phyloP scores from a whole-genome alignment of 345 rosid species.

The Gossypium raimondii region DNA sequence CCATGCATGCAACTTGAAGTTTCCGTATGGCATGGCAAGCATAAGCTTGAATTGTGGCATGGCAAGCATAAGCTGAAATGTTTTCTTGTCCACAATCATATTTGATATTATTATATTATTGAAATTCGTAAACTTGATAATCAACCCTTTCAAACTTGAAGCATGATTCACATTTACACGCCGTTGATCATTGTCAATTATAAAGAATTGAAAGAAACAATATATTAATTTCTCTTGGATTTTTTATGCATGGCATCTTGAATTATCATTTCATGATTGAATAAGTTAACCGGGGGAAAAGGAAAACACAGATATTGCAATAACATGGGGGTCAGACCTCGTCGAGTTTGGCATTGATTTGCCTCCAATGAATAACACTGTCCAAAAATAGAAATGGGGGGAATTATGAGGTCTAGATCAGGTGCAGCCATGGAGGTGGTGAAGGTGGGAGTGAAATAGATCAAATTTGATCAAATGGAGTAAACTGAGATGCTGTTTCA shows the following conservation, averaged over 20 bases:
- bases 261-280: background rate
- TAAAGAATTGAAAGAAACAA: background rate
- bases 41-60: background rate
- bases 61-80: background rate
- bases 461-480: background rate
- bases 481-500: slow-evolving; percentile 17
- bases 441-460: background rate
- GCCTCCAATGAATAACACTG: background rate
- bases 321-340: background rate
- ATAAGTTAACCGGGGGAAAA: background rate
- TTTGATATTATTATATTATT: background rate
- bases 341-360: background rate
- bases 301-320: background rate
- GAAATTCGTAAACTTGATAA: background rate
- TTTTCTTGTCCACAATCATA: background rate
- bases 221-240: background rate
- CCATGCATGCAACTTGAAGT: slow-evolving; percentile 2
- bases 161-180: slow-evolving; percentile 10
- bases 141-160: background rate
- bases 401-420: background rate
- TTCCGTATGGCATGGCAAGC: background rate
- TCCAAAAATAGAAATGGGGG: background rate
- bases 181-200: slow-evolving; percentile 12
- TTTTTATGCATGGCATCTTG: background rate
- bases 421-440: background rate